phyloP scores from a whole-genome alignment of 805 yeast species.

The Lachancea sp. region DNA sequence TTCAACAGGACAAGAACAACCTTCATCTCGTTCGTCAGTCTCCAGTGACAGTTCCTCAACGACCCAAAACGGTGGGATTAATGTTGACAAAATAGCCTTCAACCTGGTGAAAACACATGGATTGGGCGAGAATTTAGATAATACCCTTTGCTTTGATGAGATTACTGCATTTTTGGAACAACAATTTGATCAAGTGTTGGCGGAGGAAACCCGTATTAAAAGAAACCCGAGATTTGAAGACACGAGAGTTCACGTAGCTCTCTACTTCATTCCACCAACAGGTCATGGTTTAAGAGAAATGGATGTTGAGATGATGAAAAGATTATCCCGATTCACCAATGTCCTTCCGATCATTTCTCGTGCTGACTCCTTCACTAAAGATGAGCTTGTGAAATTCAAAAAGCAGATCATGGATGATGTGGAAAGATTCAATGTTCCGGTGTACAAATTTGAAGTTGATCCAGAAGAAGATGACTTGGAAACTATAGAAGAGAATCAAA shows the following conservation, averaged over 20 bases:
- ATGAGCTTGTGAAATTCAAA: constrained; percentile 55
- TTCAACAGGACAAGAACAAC: constrained; percentile 15
- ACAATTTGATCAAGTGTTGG: constrained; percentile 70
- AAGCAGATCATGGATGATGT: constrained; percentile 55
- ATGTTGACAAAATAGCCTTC: constrained; percentile 43
- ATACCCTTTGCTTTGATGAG: constrained; percentile 59
- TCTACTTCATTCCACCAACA: constrained; percentile 66
- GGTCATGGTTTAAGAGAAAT: constrained; percentile 76
- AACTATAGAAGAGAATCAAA: constrained; percentile 60
- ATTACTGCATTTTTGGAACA: constrained; percentile 62
- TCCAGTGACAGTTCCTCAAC: constrained; percentile 7
- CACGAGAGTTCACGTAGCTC: constrained; percentile 65
- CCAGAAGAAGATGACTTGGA: constrained; percentile 69
- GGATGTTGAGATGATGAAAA: constrained; percentile 67
- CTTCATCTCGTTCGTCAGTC: constrained; percentile 4
- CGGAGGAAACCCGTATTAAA: constrained; percentile 79
- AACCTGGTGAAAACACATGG: constrained; percentile 70
- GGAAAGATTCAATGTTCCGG: constrained; percentile 62
- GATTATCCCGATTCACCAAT: constrained; percentile 63
- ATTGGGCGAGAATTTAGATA: constrained; percentile 72
- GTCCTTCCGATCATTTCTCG: constrained; percentile 64
- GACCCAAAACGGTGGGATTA: constrained; percentile 15
- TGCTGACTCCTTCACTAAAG: constrained; percentile 63
- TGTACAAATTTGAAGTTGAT: constrained; percentile 64
- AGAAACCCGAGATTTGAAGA: constrained; percentile 81